phyloP scores from a whole-genome alignment of 2,329 filamentous ascomycete genomes.

The Ceratocystis colombiana region DNA sequence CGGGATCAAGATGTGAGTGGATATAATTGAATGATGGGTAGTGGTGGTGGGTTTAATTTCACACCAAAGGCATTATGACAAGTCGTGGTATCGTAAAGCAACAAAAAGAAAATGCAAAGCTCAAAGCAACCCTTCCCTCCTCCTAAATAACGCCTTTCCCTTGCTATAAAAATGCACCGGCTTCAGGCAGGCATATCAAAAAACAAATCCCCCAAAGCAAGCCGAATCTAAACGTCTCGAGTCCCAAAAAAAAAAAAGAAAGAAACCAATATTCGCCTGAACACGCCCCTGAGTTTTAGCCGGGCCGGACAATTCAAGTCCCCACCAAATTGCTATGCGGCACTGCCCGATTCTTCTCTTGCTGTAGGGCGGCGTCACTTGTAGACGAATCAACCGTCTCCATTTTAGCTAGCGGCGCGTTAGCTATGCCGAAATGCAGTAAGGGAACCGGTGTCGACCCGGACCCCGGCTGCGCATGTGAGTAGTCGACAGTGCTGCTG shows the following conservation, averaged over 20 bases:
- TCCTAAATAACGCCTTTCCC: constrained; percentile 9
- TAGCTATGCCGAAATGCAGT: neutral
- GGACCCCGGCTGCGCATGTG: neutral
- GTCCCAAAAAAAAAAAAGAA: constrained; percentile 6
- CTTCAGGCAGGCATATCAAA: constrained; percentile 4
- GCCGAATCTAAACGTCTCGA: neutral
- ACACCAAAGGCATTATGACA: neutral
- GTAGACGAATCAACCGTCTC: constrained; percentile 13
- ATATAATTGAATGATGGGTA: neutral
- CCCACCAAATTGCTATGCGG: neutral
- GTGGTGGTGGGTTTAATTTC: neutral
- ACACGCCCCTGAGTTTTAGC: neutral
- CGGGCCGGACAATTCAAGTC: neutral
- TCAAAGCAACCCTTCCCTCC: neutral
- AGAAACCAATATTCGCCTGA: neutral
- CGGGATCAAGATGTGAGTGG: neutral
- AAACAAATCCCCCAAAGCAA: neutral
- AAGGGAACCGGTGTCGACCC: constrained; percentile 14
- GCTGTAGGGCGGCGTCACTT: neutral
- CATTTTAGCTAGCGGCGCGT: constrained; percentile 9
- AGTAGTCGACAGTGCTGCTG: neutral
- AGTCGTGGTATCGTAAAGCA: constrained; percentile 23
- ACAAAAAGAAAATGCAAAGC: constrained; percentile 6
- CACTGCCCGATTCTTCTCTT: constrained; percentile 4
- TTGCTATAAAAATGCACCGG: constrained; percentile 11